phyloP scores from a whole-genome alignment of 257 asterid genomes.

The Ligustrum vulgare region DNA sequence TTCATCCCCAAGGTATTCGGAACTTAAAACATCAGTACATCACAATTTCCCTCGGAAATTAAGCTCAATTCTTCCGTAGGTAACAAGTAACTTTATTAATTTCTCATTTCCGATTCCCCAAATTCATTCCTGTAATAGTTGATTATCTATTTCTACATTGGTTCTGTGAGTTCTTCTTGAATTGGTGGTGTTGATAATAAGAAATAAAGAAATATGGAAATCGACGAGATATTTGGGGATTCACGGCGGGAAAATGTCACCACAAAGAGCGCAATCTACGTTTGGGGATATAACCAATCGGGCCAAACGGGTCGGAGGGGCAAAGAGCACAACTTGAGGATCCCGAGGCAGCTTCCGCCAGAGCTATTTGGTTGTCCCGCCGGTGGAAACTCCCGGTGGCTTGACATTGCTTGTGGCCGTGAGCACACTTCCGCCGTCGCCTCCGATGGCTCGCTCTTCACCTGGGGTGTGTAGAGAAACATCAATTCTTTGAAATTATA shows the following conservation, averaged over 20 bases:
- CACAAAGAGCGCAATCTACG: conserved; percentile 82
- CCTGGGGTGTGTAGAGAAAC: conserved; percentile 67
- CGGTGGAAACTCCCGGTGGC: conserved; percentile 72
- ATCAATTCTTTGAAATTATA: conserved; percentile 10
- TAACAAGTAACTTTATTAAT: neutral
- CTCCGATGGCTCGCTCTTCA: conserved; percentile 87
- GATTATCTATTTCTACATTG: neutral
- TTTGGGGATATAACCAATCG: conserved; percentile 89
- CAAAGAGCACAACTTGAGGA: conserved; percentile 56
- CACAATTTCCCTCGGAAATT: conserved; percentile 10
- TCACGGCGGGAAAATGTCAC: conserved; percentile 46
- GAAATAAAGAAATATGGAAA: conserved; percentile 51
- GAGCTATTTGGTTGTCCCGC: conserved; percentile 85
- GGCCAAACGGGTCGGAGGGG: conserved; percentile 88
- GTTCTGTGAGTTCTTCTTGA: neutral
- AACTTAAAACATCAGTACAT: conserved; percentile 5
- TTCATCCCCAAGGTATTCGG: conserved; percentile 35
- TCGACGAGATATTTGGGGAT: conserved; percentile 78
- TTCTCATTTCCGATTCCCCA: conserved; percentile 7
- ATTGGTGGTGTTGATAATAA: conserved; percentile 10
- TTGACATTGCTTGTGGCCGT: conserved; percentile 88
- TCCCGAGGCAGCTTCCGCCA: conserved; percentile 81
- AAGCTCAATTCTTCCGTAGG: conserved; percentile 7
- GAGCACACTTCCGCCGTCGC: conserved; percentile 92
- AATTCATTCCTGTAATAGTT: conserved; percentile 14